phyloP scores from a whole-genome alignment of 768 basidiomycete genomes.

The Rhizopogon sp. region DNA sequence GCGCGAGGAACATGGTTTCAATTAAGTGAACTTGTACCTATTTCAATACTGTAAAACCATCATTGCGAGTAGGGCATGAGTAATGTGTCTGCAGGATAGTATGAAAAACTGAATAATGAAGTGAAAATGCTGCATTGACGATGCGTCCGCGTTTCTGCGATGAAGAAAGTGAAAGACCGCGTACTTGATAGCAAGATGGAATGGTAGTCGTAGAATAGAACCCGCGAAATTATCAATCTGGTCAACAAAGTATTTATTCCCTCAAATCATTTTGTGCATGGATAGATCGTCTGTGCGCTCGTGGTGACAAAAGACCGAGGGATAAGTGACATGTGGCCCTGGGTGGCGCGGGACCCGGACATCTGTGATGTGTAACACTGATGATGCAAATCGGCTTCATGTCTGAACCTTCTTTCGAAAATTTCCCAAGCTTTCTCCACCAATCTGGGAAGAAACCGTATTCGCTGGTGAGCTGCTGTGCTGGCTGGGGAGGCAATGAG shows the following conservation, averaged over 20 bases:
- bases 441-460: conserved; percentile 48
- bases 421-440: too few species aligned
- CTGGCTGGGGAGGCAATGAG: conserved; percentile 53
- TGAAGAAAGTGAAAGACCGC: conserved; percentile 37
- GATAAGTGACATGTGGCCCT: conserved; percentile 20
- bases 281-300: conserved; percentile 23
- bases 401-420: too few species aligned
- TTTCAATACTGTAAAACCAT: conserved; percentile 22
- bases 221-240: background rate
- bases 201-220: conserved; percentile 27
- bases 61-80: conserved; percentile 22
- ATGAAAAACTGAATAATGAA: conserved; percentile 44
- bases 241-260: too few species aligned
- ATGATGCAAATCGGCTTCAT: conserved; percentile 8
- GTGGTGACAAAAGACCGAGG: conserved; percentile 33
- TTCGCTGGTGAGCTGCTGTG: conserved; percentile 64
- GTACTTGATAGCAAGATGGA: conserved; percentile 44
- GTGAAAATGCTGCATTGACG: background rate
- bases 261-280: too few species aligned
- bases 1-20: too few species aligned
- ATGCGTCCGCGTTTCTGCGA: background rate
- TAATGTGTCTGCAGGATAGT: conserved; percentile 44
- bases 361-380: conserved; percentile 18
- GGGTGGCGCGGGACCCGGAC: conserved; percentile 21
- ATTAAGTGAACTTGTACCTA: conserved; percentile 19